Evolutionary conservation across 1,284 basidiomycete genomes (phyloP).

Genomic region (Ustilago loliicola): DNA sequence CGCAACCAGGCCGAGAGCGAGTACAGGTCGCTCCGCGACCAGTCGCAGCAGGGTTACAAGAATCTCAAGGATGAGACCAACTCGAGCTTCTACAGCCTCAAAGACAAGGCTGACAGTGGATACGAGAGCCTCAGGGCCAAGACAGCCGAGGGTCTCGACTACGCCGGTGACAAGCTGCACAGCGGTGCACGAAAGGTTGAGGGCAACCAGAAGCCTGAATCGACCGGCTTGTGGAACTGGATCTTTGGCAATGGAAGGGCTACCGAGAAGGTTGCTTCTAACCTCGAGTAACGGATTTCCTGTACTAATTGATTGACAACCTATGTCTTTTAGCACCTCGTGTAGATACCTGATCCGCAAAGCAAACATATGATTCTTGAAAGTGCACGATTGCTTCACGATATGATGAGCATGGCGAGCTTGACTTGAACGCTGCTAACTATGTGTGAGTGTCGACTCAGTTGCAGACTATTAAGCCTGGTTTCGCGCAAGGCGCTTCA

Average conservation of each 20-base stretch:
- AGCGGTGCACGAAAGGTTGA: constrained; percentile 45
- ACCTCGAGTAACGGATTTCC: constrained; percentile 36
- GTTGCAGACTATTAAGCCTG: not conserved
- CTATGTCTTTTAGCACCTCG: not conserved
- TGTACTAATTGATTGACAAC: not conserved
- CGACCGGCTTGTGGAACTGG: constrained; percentile 52
- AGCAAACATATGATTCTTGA: not conserved
- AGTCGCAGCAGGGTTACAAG: constrained; percentile 45
- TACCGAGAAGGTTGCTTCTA: constrained; percentile 48
- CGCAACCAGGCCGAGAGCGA: constrained; percentile 40
- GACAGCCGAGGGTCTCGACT: constrained; percentile 47
- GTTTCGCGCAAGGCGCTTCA: not conserved
- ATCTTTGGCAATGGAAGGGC: constrained; percentile 49
- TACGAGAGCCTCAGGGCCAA: constrained; percentile 38
- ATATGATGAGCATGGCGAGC: not conserved
- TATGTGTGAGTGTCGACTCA: not conserved
- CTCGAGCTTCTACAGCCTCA: constrained; percentile 39
- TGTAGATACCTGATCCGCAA: not conserved
- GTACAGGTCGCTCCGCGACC: constrained; percentile 27
- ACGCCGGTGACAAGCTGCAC: constrained; percentile 48
- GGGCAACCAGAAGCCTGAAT: constrained; percentile 34
- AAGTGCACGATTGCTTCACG: not conserved
- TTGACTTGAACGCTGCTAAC: no score
- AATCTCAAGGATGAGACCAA: constrained; percentile 46
- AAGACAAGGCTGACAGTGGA: constrained; percentile 40